Evolutionary conservation across 1,284 basidiomycete species (phyloP).

Genomic region (Leccinum insolens): DNA sequence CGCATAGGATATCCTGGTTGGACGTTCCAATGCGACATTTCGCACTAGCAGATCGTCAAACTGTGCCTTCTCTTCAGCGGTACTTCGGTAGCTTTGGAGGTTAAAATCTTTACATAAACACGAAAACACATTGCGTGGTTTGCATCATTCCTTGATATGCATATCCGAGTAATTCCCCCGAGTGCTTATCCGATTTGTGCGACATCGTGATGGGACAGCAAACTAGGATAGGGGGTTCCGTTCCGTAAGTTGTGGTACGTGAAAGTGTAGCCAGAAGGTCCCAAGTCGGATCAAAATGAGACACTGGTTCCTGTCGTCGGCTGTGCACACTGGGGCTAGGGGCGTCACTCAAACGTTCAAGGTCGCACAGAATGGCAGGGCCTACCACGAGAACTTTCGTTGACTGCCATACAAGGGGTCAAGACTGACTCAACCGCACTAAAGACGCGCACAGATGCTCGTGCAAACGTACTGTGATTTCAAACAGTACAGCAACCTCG

Average conservation of each 20-base stretch:
- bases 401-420: neutral
- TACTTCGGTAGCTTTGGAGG: neutral
- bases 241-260: conserved; percentile 3
- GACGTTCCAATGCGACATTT: neutral
- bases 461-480: neutral
- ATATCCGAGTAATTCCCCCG: neutral
- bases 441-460: neutral
- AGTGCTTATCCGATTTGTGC: neutral
- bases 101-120: neutral
- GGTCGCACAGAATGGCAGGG: neutral
- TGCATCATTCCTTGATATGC: neutral
- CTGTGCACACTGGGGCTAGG: neutral
- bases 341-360: neutral
- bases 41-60: neutral
- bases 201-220: neutral
- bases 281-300: conserved; percentile 17
- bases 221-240: conserved; percentile 7
- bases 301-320: conserved; percentile 1
- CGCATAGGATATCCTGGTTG: neutral
- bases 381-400: neutral
- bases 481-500: conserved; percentile 9
- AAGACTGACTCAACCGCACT: neutral
- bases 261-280: neutral
- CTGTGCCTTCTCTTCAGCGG: neutral
- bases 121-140: neutral